Evolutionary conservation across 306 rosid genomes (phyloP).

Genomic region (Citrullus colocynthis): DNA sequence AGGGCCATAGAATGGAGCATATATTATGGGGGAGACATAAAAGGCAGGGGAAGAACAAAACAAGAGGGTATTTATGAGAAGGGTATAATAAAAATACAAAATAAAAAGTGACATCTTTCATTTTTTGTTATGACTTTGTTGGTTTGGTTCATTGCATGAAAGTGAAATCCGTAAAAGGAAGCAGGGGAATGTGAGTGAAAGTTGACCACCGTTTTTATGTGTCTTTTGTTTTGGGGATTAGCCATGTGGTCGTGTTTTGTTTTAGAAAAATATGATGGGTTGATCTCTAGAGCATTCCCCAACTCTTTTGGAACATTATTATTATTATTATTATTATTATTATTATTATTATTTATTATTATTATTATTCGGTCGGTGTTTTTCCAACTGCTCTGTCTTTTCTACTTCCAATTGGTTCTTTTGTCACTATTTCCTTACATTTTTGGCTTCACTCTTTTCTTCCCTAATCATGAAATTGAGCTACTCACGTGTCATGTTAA

Average conservation of each 20-base stretch:
- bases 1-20: neutral
- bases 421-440: neutral
- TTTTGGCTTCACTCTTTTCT: neutral
- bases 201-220: neutral
- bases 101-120: neutral
- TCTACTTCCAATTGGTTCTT: no score
- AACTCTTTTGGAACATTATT: no score
- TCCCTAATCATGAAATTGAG: no score
- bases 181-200: neutral
- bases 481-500: no score
- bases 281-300: no score
- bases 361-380: neutral
- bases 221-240: neutral
- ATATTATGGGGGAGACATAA: neutral
- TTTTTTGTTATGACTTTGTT: no score
- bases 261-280: no score
- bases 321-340: no score
- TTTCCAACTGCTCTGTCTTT: neutral
- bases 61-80: neutral
- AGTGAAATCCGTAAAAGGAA: neutral
- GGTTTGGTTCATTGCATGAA: neutral
- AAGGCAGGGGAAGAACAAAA: neutral
- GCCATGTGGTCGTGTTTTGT: neutral
- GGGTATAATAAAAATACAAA: neutral
- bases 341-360: no score